Evolutionary conservation across 108 stramenopile genomes (phyloP).

Genomic region (Craspedostauros australis): DNA sequence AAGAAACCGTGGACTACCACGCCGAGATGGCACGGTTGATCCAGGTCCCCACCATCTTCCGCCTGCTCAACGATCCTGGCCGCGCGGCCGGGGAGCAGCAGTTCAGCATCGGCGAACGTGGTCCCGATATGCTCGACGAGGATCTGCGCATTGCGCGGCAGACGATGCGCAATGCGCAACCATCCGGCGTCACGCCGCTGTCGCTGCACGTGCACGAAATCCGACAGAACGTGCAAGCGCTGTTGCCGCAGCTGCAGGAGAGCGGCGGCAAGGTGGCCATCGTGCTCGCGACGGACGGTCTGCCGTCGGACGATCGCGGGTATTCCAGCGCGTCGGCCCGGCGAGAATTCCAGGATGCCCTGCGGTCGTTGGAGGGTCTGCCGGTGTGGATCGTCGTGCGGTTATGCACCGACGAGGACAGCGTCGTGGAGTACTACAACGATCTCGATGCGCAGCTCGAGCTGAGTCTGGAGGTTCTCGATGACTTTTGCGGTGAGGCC

Average conservation of each 20-base stretch:
- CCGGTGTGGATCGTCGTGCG: conserved; percentile 83
- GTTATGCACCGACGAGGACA: conserved; percentile 85
- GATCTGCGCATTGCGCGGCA: conserved; percentile 42
- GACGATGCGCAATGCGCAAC: conserved; percentile 45
- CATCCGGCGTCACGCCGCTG: conserved; percentile 76
- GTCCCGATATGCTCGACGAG: conserved; percentile 21
- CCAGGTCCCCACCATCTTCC: conserved; percentile 43
- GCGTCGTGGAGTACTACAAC: conserved; percentile 79
- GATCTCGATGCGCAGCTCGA: conserved; percentile 74
- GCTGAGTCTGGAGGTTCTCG: conserved; percentile 78
- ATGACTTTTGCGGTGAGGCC: conserved; percentile 79
- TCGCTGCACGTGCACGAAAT: conserved; percentile 67
- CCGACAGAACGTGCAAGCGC: conserved; percentile 36
- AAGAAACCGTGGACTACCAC: conserved; percentile 55
- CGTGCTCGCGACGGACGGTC: conserved; percentile 82
- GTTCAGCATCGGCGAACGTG: conserved; percentile 43
- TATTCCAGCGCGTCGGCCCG: conserved; percentile 7
- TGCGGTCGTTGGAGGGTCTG: conserved; percentile 62
- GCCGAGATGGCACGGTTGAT: conserved; percentile 38
- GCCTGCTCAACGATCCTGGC: conserved; percentile 58
- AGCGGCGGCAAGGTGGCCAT: conserved; percentile 72
- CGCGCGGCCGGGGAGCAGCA: conserved; percentile 33
- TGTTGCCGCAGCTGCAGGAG: conserved; percentile 34
- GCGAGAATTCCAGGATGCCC: conserved; percentile 39
- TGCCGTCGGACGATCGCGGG: conserved; percentile 66